Conservation (phyloP, 2,329 filamentous ascomycete species). For the Pseudogymnoascus sp. region DNA sequence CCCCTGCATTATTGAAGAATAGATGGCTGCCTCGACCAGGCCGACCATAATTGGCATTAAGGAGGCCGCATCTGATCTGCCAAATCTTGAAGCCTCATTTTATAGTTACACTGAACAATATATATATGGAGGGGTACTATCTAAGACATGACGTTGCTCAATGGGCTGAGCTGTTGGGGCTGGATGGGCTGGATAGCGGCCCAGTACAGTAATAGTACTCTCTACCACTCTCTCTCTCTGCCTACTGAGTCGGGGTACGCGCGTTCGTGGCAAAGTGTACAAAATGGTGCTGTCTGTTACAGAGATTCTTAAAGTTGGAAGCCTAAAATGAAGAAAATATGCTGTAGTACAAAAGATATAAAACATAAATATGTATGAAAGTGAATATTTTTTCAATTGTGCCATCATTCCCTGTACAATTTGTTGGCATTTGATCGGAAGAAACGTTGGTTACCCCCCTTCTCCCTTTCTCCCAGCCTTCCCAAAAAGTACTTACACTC, state of each 20-base stretch:
- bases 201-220: background rate
- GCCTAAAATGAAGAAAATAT: constrained; percentile 4
- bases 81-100: background rate
- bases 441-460: background rate
- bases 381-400: background rate
- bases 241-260: constrained; percentile 1
- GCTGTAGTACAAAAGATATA: background rate
- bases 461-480: background rate
- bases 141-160: background rate
- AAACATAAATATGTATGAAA: background rate
- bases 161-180: background rate
- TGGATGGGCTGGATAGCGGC: background rate
- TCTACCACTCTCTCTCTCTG: background rate
- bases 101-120: background rate
- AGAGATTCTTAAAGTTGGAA: background rate
- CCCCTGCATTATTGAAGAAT: background rate
- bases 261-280: background rate
- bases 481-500: background rate
- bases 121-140: background rate
- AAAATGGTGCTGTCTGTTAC: background rate
- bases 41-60: background rate
- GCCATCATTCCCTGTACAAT: constrained; percentile 1
- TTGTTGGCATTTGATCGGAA: constrained; percentile 1
- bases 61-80: background rate
- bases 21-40: background rate